A percentile compares a stretch with the other conserved stretches of the same genome.
These are phyloP conservation scores for Dunaliella primolecta DNA, from an alignment of 139 green algal species.

Conservation along the genomic window DNA sequence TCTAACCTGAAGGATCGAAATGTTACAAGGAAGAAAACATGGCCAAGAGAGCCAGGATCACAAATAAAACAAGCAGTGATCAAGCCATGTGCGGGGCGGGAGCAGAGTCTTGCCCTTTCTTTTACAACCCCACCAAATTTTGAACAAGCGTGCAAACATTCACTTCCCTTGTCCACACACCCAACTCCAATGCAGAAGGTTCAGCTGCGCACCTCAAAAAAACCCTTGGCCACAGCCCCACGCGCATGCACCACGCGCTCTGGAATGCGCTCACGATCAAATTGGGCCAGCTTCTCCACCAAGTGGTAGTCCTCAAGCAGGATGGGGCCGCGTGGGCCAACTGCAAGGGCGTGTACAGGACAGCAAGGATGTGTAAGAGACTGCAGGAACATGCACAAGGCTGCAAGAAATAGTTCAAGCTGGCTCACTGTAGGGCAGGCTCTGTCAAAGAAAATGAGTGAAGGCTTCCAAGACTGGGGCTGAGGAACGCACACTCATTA, in stretches of 20 bases:
- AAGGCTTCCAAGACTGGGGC: not conserved
- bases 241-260: constrained; percentile 94
- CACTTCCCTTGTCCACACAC: too few species aligned
- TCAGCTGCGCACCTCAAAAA: constrained; percentile 95
- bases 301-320: constrained; percentile 89
- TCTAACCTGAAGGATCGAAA: too few species aligned
- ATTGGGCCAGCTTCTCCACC: constrained; percentile 92
- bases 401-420: not conserved
- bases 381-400: not conserved
- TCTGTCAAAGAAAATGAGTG: not conserved
- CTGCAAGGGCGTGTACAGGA: not conserved
- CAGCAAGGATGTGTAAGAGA: not conserved
- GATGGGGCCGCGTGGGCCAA: constrained; percentile 58
- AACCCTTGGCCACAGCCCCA: constrained; percentile 92
- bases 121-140: too few species aligned
- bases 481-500: not conserved
- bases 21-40: too few species aligned
- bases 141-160: too few species aligned
- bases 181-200: too few species aligned
- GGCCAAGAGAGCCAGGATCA: too few species aligned
- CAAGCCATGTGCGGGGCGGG: too few species aligned
- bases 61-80: too few species aligned
- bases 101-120: too few species aligned
- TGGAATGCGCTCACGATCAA: constrained; percentile 93
- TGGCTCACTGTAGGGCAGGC: not conserved